Evolutionary conservation across 2,329 filamentous ascomycete genomes (phyloP).

Genomic region (Myriosclerotinia curreyana): DNA sequence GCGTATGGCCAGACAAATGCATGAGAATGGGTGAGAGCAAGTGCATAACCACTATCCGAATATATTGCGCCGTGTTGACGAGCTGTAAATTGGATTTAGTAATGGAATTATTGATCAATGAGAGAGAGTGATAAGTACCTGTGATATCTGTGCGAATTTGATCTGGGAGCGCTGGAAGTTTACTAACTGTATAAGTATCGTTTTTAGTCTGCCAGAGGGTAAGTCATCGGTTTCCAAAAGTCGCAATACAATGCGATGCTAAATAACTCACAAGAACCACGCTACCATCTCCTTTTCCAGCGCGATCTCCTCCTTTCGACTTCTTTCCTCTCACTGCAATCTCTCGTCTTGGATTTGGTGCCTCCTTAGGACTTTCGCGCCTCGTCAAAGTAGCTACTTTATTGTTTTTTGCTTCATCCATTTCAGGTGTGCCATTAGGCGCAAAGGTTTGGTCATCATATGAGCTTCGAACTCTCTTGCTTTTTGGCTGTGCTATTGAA

Average conservation of each 20-base stretch:
- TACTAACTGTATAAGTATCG: slow-evolving; percentile 79
- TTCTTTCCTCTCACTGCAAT: slow-evolving; percentile 62
- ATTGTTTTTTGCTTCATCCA: slow-evolving; percentile 54
- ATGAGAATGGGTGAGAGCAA: slow-evolving; percentile 75
- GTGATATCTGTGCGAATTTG: slow-evolving; percentile 64
- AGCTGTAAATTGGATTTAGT: slow-evolving; percentile 44
- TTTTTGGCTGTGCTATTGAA: slow-evolving; percentile 55
- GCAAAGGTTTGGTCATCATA: slow-evolving; percentile 57
- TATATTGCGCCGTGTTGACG: slow-evolving; percentile 65
- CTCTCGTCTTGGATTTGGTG: slow-evolving; percentile 43
- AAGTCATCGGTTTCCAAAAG: slow-evolving; percentile 18
- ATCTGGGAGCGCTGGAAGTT: slow-evolving; percentile 78
- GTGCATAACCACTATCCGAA: slow-evolving; percentile 66
- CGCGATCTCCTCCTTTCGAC: slow-evolving; percentile 59
- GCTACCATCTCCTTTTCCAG: slow-evolving; percentile 67
- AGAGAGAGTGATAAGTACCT: slow-evolving; percentile 50
- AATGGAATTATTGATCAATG: slow-evolving; percentile 16
- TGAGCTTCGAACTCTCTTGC: slow-evolving; percentile 59
- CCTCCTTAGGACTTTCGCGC: slow-evolving; percentile 35
- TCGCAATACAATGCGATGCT: not conserved
- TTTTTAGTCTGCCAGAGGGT: slow-evolving; percentile 64
- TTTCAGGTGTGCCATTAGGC: slow-evolving; percentile 48
- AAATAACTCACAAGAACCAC: slow-evolving; percentile 57
- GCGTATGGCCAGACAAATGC: slow-evolving; percentile 91
- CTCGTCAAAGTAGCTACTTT: slow-evolving; percentile 44